Evolutionary conservation across 768 basidiomycete species (phyloP), one percentile per base, ranked within the genome.

Genomic region (Hypholoma sublateritium): DNA sequence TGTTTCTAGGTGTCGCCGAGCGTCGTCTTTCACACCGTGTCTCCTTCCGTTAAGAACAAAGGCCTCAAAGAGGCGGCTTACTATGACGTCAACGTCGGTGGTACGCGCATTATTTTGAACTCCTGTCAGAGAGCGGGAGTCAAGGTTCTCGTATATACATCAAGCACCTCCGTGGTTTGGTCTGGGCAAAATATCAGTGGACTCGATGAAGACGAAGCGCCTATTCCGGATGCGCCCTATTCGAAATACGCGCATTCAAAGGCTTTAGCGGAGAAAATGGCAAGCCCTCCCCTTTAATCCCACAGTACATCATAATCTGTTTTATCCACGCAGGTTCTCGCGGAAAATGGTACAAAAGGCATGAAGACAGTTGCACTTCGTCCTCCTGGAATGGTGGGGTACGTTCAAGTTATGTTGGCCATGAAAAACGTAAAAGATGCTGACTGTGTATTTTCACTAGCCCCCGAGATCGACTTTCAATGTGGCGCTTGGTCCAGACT

Each of bases 381-480:
- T 36, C 83, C 83, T 0, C 77, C 81, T 35, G 83, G 83, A 1
- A 83, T 85, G 68, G 81, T 82, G 59, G 83, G 84, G 80, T 64
- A 42, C 51, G 82, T 61, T 11, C 28, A 19, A 8, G n/a, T 52
- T 51, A n/a, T n/a, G n/a, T n/a, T n/a, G n/a, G n/a, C n/a, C n/a
- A n/a, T n/a, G n/a, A n/a, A n/a, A n/a, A n/a, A n/a, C n/a, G n/a
- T n/a, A n/a, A n/a, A 21, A 28, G 37, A 45, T 9, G 14, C n/a
- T 11, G 13, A 22, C 7, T 14, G n/a, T 51, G 24, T 63, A 4
- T 14, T 25, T 49, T n/a, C 6, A 5, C 47, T 25, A 49, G 47
- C 28, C 47, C 47, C 9, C 16, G 45, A 32, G 54, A 55, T 45
- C 34, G 36, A 7, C 45, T 32, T 22, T n/a, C 39, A 17, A 55